Percentiles rank a stretch among this genome's conserved stretches.
These are phyloP conservation scores for Eutrema heterophyllum DNA, from an alignment of 345 rosid genomes.

Conservation along the genomic window DNA sequence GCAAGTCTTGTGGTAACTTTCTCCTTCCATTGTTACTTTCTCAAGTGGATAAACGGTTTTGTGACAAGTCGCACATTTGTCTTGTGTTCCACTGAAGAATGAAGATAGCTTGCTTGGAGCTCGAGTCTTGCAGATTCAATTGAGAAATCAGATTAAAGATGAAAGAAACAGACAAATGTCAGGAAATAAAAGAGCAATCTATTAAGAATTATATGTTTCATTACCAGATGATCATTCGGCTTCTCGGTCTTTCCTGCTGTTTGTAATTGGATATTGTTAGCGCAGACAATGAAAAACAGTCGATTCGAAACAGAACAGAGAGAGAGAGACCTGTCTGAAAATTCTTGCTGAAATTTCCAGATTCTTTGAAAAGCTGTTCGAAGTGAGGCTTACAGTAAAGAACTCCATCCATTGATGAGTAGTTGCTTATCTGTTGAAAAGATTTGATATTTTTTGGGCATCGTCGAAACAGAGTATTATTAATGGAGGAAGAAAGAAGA, in stretches of 20 bases:
- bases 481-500: not conserved
- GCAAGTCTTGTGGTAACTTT: constrained; percentile 82
- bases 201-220: not conserved
- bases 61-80: constrained; percentile 81
- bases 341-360: constrained; percentile 88
- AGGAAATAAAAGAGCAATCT: not conserved
- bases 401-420: constrained; percentile 97
- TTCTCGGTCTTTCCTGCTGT: constrained; percentile 47
- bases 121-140: constrained; percentile 48
- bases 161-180: not conserved
- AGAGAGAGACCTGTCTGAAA: constrained; percentile 30
- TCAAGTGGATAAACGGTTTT: constrained; percentile 95
- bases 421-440: constrained; percentile 72
- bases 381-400: constrained; percentile 92
- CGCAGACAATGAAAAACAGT: not conserved
- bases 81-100: constrained; percentile 87
- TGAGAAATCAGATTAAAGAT: not conserved
- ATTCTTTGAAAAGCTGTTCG: constrained; percentile 95
- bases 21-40: constrained; percentile 88
- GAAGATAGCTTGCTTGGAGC: constrained; percentile 74
- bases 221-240: constrained; percentile 60
- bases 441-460: not conserved
- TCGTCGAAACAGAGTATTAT: constrained; percentile 4
- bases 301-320: not conserved
- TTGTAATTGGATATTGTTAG: constrained; percentile 5